Evolutionary conservation across 2,329 filamentous ascomycete species (phyloP), one percentile per base, ranked within the genome.

Genomic region (Eutypa lata): DNA sequence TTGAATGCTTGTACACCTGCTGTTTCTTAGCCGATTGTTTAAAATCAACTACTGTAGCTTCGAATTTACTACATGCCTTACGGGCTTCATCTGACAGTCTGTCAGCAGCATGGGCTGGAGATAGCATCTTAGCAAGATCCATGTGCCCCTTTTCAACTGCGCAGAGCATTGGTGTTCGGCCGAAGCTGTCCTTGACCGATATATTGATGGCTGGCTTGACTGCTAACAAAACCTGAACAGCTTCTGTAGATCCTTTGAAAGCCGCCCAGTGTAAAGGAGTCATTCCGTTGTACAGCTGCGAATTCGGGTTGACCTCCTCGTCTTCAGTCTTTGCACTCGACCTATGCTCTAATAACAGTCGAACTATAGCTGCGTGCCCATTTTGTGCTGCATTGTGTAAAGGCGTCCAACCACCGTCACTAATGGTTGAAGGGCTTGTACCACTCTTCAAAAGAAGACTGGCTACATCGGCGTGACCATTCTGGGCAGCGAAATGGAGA

Each of bases 11-110:
- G 55, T 71, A 71, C 3, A 80, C 77, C 37, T 74, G 68, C 56
- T 78, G 58, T 65, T 68, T 67, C 64, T 72, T 73, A 73, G 44
- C 70, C 60, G 11, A 71, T 77, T 60, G 37, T 83, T 71, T 83
- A 86, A 81, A 81, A 56, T 81, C 78, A 16, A 81, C 77, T 33
- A 81, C 68, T 1, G 78, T 80, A 4, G 78, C 79, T 47, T 77
- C 72, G 56, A 80, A 81, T 2, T 69, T 71, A 49, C 74, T 66
- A 56, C 75, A 78, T 2, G 79, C 78, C 8, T 66, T 65, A 35
- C 67, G 67, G 1, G 76, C 76, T 86, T 56, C 10, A 6, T 31
- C 26, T 5, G 26, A 31, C 10, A 31, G 10, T 31, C 6, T 48
- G 72, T 66, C n/a, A n/a, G n/a, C 2, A 69, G 63, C 3, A 68